These are phyloP conservation scores for Phanerochaete carnosa DNA, from an alignment of 768 basidiomycete species.

Conservation along the genomic window DNA sequence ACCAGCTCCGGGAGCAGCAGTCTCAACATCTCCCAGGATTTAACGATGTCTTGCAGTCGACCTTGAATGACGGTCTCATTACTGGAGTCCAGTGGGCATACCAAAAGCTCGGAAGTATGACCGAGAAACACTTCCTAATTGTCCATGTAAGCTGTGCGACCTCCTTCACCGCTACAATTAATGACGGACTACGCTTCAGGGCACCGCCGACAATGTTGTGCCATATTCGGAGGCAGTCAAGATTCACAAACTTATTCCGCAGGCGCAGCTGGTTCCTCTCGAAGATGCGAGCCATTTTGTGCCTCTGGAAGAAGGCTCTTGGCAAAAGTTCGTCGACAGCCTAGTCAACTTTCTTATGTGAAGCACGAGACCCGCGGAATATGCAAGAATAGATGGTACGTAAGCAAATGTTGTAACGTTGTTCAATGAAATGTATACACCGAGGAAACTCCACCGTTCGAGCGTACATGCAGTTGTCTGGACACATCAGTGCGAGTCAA, in stretches of 20 bases:
- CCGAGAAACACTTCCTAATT: slow-evolving; percentile 48
- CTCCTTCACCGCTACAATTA: too few relatives aligned
- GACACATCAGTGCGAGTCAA: too few relatives aligned
- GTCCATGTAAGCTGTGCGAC: slow-evolving; percentile 46
- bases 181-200: too few relatives aligned
- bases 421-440: too few relatives aligned
- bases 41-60: slow-evolving; percentile 70
- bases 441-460: too few relatives aligned
- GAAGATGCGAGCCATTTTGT: slow-evolving; percentile 52
- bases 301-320: slow-evolving; percentile 16
- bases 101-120: slow-evolving; percentile 22
- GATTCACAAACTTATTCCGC: slow-evolving; percentile 45
- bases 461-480: too few relatives aligned
- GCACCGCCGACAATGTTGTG: slow-evolving; percentile 58
- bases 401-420: too few relatives aligned
- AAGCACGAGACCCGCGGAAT: too few relatives aligned
- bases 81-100: slow-evolving; percentile 22
- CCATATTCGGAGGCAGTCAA: slow-evolving; percentile 46
- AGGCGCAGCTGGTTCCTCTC: slow-evolving; percentile 43
- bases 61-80: slow-evolving; percentile 23
- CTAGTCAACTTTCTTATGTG: too few relatives aligned
- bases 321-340: slow-evolving; percentile 16
- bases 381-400: too few relatives aligned
- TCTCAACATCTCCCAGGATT: slow-evolving; percentile 69
- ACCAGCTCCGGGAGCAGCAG: slow-evolving; percentile 65